These are phyloP conservation scores for Miscanthus lutarioriparius DNA, from an alignment of 176 grass and related monocot genomes.

Conservation along the genomic window DNA sequence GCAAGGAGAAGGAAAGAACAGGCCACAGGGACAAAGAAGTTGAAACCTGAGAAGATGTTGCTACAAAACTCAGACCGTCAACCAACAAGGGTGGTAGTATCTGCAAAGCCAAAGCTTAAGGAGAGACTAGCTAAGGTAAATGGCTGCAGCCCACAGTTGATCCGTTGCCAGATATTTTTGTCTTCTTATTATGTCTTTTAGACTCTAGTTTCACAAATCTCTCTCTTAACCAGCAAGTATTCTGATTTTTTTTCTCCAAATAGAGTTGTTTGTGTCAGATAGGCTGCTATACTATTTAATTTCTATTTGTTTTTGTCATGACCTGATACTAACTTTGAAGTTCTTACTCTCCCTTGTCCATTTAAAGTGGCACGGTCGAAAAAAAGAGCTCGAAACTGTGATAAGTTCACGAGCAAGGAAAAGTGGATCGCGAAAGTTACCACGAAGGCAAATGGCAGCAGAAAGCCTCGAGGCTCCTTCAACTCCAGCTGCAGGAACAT, in stretches of 20 bases:
- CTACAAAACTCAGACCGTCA: conserved; percentile 9
- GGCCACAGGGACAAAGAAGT: conserved; percentile 9
- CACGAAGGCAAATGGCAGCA: not conserved
- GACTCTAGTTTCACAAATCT: not conserved
- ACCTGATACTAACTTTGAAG: conserved; percentile 1
- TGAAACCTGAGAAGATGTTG: conserved; percentile 30
- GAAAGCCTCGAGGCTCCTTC: not conserved
- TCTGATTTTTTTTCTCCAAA: not conserved
- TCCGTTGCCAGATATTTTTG: conserved; percentile 5
- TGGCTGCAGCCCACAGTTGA: not conserved
- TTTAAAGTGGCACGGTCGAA: conserved; percentile 43
- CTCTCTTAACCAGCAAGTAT: not conserved
- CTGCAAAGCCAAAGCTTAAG: conserved; percentile 63
- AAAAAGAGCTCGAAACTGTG: conserved; percentile 44
- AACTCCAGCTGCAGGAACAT: not conserved
- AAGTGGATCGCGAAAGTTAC: not conserved
- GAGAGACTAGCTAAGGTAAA: conserved; percentile 84
- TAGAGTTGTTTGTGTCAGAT: not conserved
- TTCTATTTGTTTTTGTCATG: not conserved
- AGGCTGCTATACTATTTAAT: not conserved
- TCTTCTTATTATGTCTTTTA: not conserved
- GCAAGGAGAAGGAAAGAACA: conserved; percentile 34
- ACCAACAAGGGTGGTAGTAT: conserved; percentile 23
- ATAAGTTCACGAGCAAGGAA: conserved; percentile 31
- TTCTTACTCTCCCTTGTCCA: not conserved